Evolutionary conservation across 768 basidiomycete genomes (phyloP).

Genomic region (Symmetrospora coprosmae): DNA sequence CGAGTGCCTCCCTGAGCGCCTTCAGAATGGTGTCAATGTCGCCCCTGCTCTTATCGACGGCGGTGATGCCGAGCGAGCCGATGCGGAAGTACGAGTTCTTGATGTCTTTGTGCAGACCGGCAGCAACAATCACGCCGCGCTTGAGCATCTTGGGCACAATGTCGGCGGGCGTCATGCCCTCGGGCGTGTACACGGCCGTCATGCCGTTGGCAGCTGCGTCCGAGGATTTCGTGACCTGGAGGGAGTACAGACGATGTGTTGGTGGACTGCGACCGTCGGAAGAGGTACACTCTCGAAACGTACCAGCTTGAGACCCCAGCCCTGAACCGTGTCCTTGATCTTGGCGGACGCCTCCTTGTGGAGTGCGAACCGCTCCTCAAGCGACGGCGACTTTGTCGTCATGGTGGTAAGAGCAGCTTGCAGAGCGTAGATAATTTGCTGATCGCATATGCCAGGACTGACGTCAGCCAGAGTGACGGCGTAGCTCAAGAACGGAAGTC

Average conservation of each 20-base stretch:
- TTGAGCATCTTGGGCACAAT: slow-evolving; percentile 59
- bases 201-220: slow-evolving; percentile 76
- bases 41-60: slow-evolving; percentile 14
- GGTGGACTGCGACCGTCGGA: neutral
- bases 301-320: slow-evolving; percentile 56
- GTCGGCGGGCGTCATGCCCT: slow-evolving; percentile 61
- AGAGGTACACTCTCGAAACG: neutral
- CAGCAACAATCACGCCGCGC: slow-evolving; percentile 66
- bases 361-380: slow-evolving; percentile 60
- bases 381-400: slow-evolving; percentile 46
- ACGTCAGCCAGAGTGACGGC: no score
- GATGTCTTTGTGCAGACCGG: slow-evolving; percentile 56
- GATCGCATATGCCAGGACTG: slow-evolving; percentile 32
- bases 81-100: slow-evolving; percentile 21
- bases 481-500: neutral
- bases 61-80: slow-evolving; percentile 22
- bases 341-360: slow-evolving; percentile 57
- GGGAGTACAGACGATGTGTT: neutral
- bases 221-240: slow-evolving; percentile 48
- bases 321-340: slow-evolving; percentile 53
- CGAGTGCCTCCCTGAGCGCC: slow-evolving; percentile 19
- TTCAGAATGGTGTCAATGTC: slow-evolving; percentile 23
- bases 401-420: slow-evolving; percentile 65
- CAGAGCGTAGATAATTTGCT: slow-evolving; percentile 85
- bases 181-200: slow-evolving; percentile 82